Evolutionary conservation across 768 basidiomycete genomes (phyloP).

Genomic region (Hemileccinum rubropunctum): DNA sequence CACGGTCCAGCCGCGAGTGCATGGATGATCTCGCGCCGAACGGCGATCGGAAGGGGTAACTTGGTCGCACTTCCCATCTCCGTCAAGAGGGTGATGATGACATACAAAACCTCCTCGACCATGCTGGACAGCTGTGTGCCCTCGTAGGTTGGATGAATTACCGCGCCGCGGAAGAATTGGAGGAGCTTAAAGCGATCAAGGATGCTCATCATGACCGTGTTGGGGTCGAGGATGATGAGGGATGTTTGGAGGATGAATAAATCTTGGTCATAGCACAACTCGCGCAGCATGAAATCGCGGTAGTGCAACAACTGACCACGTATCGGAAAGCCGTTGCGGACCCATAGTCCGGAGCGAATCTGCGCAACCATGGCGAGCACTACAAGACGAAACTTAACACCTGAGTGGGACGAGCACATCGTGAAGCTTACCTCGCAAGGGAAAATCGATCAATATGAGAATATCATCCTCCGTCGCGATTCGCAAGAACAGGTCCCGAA

Average conservation of each 20-base stretch:
- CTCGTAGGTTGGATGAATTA: conserved; percentile 59
- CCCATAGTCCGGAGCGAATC: conserved; percentile 94
- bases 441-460: conserved; percentile 81
- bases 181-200: conserved; percentile 87
- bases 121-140: conserved; percentile 71
- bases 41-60: conserved; percentile 58
- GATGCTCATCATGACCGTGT: conserved; percentile 77
- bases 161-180: conserved; percentile 71
- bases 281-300: conserved; percentile 92
- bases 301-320: conserved; percentile 95
- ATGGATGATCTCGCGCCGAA: conserved; percentile 86
- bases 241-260: conserved; percentile 87
- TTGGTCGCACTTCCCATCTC: conserved; percentile 76
- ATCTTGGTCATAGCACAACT: conserved; percentile 96
- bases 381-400: conserved; percentile 27
- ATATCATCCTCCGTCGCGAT: conserved; percentile 66
- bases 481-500: conserved; percentile 60
- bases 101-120: conserved; percentile 89
- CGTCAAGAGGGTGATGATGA: conserved; percentile 82
- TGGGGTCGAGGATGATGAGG: conserved; percentile 74
- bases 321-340: conserved; percentile 94
- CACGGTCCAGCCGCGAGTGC: conserved; percentile 85
- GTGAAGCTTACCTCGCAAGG: conserved; percentile 68
- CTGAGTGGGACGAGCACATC: not conserved
- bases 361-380: conserved; percentile 92